Evolutionary conservation across 441 rosid genomes (phyloP), one percentile per base, ranked within the genome.

Genomic region (Hypseocharis bilobata): DNA sequence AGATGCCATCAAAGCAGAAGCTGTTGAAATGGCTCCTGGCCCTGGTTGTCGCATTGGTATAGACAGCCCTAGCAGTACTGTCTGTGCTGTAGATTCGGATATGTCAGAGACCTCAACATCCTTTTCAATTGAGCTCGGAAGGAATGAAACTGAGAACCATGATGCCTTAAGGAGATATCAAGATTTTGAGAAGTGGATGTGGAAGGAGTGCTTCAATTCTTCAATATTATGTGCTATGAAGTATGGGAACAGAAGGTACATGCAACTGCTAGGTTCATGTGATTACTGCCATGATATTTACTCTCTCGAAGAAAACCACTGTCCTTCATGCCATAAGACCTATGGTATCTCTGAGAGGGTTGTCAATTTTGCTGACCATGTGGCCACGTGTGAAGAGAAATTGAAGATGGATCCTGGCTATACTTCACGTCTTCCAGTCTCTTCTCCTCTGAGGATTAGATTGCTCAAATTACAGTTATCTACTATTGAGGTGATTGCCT

Each of bases 131-230:
- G 89, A 95, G 78, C 66, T 86, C 13, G 88, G 88, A 59, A 81
- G 82, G 78, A 86, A 81, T 69, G 80, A 81, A 70, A 59, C 19
- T 1, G 96, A 89, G 84, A 87, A 76, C 75, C 81, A 69, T 68
- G 81, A 74, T 62, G 74, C 83, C 67, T 65, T 85, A 74, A 78
- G 70, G 79, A 86, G 95, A 71, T 86, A 85, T 60, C 79, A 80
- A 69, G 92, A 82, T 60, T 85, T 85, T 56, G 92, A 85, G 81
- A 84, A 76, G 65, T 90, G 95, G 95, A 84, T 88, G 80, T 84
- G 89, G 92, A 89, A 82, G 61, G 96, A 88, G 51, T 77, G 86
- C 76, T 44, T 72, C 66, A 70, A 64, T 75, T 77, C 86, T 5
- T 72, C 58, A 0, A 60, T 64, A 17, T 75, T 83, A 66, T 76